Evolutionary conservation across 228 moss, liverwort and hornwort genomes (phyloP).

Genomic region (Sphagnum magellanicum): DNA sequence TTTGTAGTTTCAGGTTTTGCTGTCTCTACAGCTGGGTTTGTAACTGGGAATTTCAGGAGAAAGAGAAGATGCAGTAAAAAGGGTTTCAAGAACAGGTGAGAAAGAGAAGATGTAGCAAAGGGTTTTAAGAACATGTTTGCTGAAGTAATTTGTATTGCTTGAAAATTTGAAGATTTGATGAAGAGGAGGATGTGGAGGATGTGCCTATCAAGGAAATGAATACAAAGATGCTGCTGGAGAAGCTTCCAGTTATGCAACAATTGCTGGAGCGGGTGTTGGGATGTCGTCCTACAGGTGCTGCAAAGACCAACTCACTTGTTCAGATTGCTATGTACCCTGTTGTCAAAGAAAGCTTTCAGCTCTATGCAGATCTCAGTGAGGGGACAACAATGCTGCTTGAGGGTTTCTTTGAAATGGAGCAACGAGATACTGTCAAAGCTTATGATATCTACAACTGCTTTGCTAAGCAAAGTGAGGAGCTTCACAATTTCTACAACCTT

Average conservation of each 20-base stretch:
- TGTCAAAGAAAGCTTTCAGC: slow-evolving; percentile 67
- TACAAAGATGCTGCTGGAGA: slow-evolving; percentile 62
- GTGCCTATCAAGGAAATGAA: slow-evolving; percentile 73
- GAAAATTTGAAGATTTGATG: slow-evolving; percentile 11
- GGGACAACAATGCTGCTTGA: slow-evolving; percentile 34
- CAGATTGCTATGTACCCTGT: slow-evolving; percentile 74
- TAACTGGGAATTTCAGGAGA: too few relatives aligned
- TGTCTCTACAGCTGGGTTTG: too few relatives aligned
- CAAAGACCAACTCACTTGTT: slow-evolving; percentile 66
- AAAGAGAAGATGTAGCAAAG: too few relatives aligned
- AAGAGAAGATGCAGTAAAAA: too few relatives aligned
- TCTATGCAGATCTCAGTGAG: slow-evolving; percentile 41
- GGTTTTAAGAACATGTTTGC: too few relatives aligned
- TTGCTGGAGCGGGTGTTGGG: slow-evolving; percentile 81
- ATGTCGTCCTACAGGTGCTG: slow-evolving; percentile 76
- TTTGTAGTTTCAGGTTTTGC: too few relatives aligned
- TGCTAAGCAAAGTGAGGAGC: slow-evolving; percentile 25
- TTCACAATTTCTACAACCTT: slow-evolving; percentile 23
- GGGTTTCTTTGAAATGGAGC: slow-evolving; percentile 50
- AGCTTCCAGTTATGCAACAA: slow-evolving; percentile 80
- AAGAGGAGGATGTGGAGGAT: slow-evolving; percentile 17
- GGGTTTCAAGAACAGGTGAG: too few relatives aligned
- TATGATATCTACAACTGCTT: slow-evolving; percentile 28
- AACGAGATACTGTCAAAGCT: slow-evolving; percentile 27
- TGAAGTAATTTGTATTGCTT: too few relatives aligned